Evolutionary conservation across 108 stramenopile species (phyloP).

Genomic region (Discostella stelligeroides): DNA sequence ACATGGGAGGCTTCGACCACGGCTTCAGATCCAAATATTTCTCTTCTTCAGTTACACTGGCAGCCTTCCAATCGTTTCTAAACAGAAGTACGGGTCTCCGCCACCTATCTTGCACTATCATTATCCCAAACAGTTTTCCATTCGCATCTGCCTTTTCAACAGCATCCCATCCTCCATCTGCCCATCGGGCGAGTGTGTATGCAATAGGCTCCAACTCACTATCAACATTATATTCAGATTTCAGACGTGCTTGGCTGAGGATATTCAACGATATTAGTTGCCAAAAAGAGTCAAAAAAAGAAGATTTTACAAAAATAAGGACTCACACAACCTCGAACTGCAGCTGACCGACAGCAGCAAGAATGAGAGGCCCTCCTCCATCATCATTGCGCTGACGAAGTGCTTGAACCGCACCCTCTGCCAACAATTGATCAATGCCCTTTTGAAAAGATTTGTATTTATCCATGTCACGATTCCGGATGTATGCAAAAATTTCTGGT

Average conservation of each 20-base stretch:
- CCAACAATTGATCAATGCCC: conserved; percentile 89
- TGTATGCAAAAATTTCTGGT: conserved; percentile 93
- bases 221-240: conserved; percentile 91
- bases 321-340: conserved; percentile 91
- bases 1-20: conserved; percentile 75
- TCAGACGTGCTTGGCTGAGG: conserved; percentile 72
- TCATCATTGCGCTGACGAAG: conserved; percentile 92
- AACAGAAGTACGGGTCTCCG: conserved; percentile 91
- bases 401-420: conserved; percentile 95
- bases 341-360: conserved; percentile 95
- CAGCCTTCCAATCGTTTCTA: conserved; percentile 95
- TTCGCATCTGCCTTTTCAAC: conserved; percentile 91
- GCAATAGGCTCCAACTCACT: conserved; percentile 84
- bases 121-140: conserved; percentile 91
- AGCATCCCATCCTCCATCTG: conserved; percentile 91
- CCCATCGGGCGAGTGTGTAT: conserved; percentile 94
- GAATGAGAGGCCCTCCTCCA: conserved; percentile 89
- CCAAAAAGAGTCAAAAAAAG: not conserved
- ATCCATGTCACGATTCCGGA: conserved; percentile 89
- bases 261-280: not conserved
- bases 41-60: conserved; percentile 78
- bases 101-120: conserved; percentile 92
- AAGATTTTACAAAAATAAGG: not conserved
- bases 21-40: conserved; percentile 70
- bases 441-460: conserved; percentile 94